Percentiles rank a stretch among this genome's conserved stretches.
Evolutionary conservation across 2,329 filamentous ascomycete genomes (phyloP).

Genomic region (Penicillium sclerotiorum): DNA sequence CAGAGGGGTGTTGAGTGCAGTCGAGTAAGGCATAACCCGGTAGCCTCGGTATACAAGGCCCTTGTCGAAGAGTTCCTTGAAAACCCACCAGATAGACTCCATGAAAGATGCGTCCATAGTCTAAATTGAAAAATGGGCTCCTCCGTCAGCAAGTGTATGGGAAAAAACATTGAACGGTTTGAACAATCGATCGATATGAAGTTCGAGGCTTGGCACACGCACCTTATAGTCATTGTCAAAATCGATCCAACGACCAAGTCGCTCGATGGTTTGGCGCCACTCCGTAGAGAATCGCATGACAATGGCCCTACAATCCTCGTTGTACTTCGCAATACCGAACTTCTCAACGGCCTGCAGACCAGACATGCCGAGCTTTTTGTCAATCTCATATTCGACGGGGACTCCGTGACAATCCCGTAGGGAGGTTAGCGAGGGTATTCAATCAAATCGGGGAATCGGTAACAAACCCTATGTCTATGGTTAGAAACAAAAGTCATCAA

Average conservation of each 20-base stretch:
- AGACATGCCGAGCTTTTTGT: constrained; percentile 90
- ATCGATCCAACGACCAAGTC: constrained; percentile 93
- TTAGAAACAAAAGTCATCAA: background rate
- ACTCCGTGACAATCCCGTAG: constrained; percentile 65
- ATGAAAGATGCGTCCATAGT: constrained; percentile 96
- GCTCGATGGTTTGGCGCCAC: constrained; percentile 85
- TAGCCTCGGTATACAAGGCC: constrained; percentile 86
- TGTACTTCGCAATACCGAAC: constrained; percentile 86
- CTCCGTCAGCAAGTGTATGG: too few relatives aligned
- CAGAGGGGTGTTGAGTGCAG: constrained; percentile 81
- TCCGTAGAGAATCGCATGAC: constrained; percentile 88
- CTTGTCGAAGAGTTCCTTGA: constrained; percentile 75
- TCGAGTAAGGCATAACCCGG: constrained; percentile 94
- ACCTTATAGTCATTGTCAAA: constrained; percentile 98
- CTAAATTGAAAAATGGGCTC: too few relatives aligned
- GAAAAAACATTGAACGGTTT: too few relatives aligned
- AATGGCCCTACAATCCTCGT: constrained; percentile 86
- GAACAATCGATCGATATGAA: too few relatives aligned
- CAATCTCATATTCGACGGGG: constrained; percentile 95
- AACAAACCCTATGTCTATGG: background rate
- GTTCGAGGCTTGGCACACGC: constrained; percentile 14
- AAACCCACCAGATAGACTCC: constrained; percentile 84
- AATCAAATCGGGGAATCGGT: background rate
- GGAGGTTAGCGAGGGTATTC: background rate
- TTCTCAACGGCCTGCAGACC: constrained; percentile 84